Evolutionary conservation across 2,329 filamentous ascomycete species (phyloP), one percentile per base, ranked within the genome.

Genomic region (Xylariaceae sp.): DNA sequence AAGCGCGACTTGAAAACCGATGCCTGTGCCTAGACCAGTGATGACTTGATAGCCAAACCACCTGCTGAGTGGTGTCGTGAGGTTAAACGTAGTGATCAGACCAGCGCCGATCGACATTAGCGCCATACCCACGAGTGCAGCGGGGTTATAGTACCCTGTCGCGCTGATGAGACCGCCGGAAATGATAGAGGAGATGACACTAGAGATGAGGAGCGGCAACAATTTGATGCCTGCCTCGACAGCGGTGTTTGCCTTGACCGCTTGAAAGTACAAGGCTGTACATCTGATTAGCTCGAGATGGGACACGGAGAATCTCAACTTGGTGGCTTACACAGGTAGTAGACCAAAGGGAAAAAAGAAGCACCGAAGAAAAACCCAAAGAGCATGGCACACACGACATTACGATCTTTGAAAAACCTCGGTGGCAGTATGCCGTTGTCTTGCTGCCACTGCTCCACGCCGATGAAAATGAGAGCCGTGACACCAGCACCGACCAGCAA

Each of bases 11-110:
- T 82, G 79, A 71, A 81, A 79, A 36, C 78, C 78, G 2, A 76
- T 67, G 34, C 79, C 79, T 24, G 82, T 75, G 23, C 83, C 84
- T 2, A 85, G 71, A 28, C 84, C 85, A 16, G 76, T 73, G 21
- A 87, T 67, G 37, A 83, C 79, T 67, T 86, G 83, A 68, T 82
- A 86, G 16, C 83, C 83, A 60, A 86, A 82, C 84, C 84, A 87
- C 33, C 76, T 71, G 11, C 71, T 67, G 1, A 79, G 69, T 1
- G 76, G 73, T 4, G 81, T 84, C 62, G 76, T 60, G 2, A 81
- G 72, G 28, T 71, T 69, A 9, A 85, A 77, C 0, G 82, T 85
- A 1, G 82, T 81, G 57, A 87, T 76, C 51, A 87, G 76, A 14
- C 83, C 85, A 2, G 75, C 70, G 7, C 83, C 82, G 53, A 84